Conservation (phyloP, 208 protist genomes). For the Crithidia fasciculata region DNA sequence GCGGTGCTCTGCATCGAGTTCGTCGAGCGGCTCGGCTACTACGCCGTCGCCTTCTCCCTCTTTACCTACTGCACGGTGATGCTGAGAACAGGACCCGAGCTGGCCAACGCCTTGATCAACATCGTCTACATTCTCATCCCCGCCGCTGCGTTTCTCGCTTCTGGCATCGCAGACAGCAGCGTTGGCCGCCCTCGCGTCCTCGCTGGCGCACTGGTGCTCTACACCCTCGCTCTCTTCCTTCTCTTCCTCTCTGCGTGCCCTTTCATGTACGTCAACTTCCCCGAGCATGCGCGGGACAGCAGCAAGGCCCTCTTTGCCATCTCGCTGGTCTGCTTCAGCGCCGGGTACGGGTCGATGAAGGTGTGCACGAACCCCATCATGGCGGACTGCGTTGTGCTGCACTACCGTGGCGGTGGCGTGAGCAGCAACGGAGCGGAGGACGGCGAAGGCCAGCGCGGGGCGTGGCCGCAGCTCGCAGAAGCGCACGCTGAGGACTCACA, state of each 20-base stretch:
- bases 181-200: slow-evolving; percentile 49
- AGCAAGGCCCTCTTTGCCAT: slow-evolving; percentile 39
- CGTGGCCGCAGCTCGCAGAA: too few species aligned
- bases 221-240: slow-evolving; percentile 40
- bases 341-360: slow-evolving; percentile 76
- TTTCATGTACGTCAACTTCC: slow-evolving; percentile 50
- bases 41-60: slow-evolving; percentile 66
- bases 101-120: slow-evolving; percentile 58
- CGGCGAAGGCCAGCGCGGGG: background rate
- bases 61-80: slow-evolving; percentile 72
- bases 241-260: slow-evolving; percentile 58
- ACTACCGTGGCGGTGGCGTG: slow-evolving; percentile 22
- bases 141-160: slow-evolving; percentile 48
- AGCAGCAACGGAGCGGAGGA: background rate
- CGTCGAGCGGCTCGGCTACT: slow-evolving; percentile 67
- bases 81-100: slow-evolving; percentile 40
- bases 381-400: slow-evolving; percentile 56
- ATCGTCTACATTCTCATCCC: slow-evolving; percentile 60
- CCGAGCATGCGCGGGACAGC: slow-evolving; percentile 6
- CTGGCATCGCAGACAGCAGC: slow-evolving; percentile 57
- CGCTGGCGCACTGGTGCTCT: slow-evolving; percentile 29
- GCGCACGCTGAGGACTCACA: background rate
- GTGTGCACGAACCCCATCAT: slow-evolving; percentile 78
- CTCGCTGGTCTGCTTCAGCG: slow-evolving; percentile 36
- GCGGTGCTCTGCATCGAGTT: slow-evolving; percentile 65